phyloP scores from a whole-genome alignment of 257 asterid species.

The Ballota nigra region DNA sequence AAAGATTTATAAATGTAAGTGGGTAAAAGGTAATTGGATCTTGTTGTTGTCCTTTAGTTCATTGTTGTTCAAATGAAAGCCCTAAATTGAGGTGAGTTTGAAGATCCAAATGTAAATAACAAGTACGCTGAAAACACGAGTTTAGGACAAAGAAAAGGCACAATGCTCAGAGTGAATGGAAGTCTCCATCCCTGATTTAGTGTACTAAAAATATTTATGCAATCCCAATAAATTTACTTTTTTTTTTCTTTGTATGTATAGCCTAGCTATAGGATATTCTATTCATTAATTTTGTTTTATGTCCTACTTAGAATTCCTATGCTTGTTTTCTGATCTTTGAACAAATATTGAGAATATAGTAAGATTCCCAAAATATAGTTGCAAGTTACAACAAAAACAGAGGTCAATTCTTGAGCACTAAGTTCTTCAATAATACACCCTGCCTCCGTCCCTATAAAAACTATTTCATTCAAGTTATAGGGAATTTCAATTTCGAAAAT shows the following conservation, averaged over 20 bases:
- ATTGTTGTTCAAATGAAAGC: not conserved
- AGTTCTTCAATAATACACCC: too few species aligned
- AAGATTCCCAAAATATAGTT: not conserved
- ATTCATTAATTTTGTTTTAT: not conserved
- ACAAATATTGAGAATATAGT: not conserved
- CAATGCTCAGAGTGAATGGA: slow-evolving; percentile 7
- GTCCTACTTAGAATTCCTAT: not conserved
- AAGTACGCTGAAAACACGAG: not conserved
- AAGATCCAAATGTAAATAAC: not conserved
- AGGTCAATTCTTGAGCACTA: not conserved
- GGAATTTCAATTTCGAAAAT: too few species aligned
- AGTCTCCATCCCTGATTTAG: not conserved
- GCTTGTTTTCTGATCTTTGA: not conserved
- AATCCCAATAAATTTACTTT: not conserved
- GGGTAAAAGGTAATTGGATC: not conserved
- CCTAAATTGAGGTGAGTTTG: not conserved
- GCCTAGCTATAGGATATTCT: not conserved
- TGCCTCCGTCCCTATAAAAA: too few species aligned
- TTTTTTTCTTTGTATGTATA: not conserved
- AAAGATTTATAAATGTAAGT: not conserved
- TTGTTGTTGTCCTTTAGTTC: not conserved
- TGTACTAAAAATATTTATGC: not conserved
- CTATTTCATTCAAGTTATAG: too few species aligned
- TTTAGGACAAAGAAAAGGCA: not conserved
- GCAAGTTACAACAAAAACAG: not conserved